Evolutionary conservation across 495 filamentous ascomycete species (phyloP).

Genomic region (Penicillium parvum): DNA sequence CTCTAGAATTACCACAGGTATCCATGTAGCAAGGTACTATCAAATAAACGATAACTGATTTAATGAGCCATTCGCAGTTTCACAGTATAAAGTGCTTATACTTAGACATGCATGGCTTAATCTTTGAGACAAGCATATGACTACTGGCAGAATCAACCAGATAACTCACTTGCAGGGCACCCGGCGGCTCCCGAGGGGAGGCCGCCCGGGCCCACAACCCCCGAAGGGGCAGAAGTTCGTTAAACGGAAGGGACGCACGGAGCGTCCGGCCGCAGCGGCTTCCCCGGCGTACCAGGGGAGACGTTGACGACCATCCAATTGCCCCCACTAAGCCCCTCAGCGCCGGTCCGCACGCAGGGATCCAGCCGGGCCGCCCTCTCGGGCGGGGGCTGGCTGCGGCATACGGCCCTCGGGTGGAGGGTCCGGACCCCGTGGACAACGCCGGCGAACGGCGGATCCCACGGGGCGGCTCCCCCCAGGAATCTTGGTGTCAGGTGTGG

Average conservation of each 20-base stretch:
- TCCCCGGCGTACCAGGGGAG: slow-evolving; percentile 17
- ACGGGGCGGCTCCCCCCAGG: slow-evolving; percentile 34
- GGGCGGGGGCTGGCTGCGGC: too few species aligned
- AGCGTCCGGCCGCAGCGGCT: slow-evolving; percentile 13
- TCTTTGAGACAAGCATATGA: slow-evolving; percentile 72
- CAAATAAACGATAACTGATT: slow-evolving; percentile 71
- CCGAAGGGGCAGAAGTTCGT: slow-evolving; percentile 16
- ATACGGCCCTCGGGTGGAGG: too few species aligned
- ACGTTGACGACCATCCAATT: slow-evolving; percentile 36
- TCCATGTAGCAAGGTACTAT: slow-evolving; percentile 69
- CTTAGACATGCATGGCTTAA: slow-evolving; percentile 71
- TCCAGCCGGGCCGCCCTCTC: too few species aligned
- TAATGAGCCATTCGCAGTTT: slow-evolving; percentile 71
- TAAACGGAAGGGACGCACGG: slow-evolving; percentile 10
- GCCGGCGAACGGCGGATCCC: too few species aligned
- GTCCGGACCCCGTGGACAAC: too few species aligned
- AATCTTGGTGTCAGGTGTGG: slow-evolving; percentile 37
- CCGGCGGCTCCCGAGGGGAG: not conserved
- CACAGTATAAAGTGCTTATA: slow-evolving; percentile 64
- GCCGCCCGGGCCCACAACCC: slow-evolving; percentile 1
- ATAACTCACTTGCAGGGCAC: slow-evolving; percentile 36
- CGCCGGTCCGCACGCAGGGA: too few species aligned
- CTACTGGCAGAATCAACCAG: slow-evolving; percentile 69
- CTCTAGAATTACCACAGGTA: slow-evolving; percentile 72
- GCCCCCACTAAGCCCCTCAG: slow-evolving; percentile 47